phyloP scores from a whole-genome alignment of 1,284 basidiomycete species.

The Exsudoporus floridanus region DNA sequence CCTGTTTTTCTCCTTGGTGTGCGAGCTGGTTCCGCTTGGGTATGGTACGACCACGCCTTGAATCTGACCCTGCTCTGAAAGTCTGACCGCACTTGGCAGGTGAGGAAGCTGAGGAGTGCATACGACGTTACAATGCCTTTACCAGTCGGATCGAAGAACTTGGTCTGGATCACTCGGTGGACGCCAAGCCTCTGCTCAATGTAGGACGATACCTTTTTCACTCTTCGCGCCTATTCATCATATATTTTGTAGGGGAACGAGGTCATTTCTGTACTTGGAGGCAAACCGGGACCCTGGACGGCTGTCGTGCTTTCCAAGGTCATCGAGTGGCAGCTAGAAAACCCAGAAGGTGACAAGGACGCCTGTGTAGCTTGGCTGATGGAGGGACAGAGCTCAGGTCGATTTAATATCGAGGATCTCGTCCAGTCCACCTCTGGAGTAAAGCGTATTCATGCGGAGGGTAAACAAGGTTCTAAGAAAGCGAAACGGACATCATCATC shows the following conservation, averaged over 20 bases:
- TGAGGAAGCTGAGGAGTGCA: slow-evolving; percentile 44
- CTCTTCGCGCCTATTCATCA: background rate
- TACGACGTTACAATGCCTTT: slow-evolving; percentile 69
- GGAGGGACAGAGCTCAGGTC: slow-evolving; percentile 49
- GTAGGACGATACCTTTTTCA: slow-evolving; percentile 46
- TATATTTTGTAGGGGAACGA: slow-evolving; percentile 64
- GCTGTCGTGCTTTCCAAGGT: slow-evolving; percentile 62
- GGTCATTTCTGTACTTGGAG: slow-evolving; percentile 55
- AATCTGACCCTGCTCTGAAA: background rate
- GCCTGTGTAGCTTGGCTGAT: slow-evolving; percentile 72
- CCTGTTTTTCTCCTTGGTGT: slow-evolving; percentile 72
- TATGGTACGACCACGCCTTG: slow-evolving; percentile 43
- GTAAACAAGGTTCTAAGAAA: slow-evolving; percentile 44
- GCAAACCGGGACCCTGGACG: slow-evolving; percentile 68
- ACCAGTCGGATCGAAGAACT: slow-evolving; percentile 59
- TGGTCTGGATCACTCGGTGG: slow-evolving; percentile 57
- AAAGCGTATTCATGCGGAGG: slow-evolving; percentile 26
- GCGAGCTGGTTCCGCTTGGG: slow-evolving; percentile 65
- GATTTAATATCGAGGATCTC: slow-evolving; percentile 37
- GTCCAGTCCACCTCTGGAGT: slow-evolving; percentile 21
- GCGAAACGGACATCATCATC: slow-evolving; percentile 39
- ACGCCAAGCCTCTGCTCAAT: slow-evolving; percentile 72
- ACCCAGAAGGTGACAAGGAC: slow-evolving; percentile 64
- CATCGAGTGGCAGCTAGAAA: slow-evolving; percentile 79
- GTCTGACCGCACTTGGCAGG: slow-evolving; percentile 34